Percentiles rank a stretch among this genome's conserved stretches.
These are phyloP conservation scores for Chlorociboria aeruginascens DNA, from an alignment of 495 filamentous ascomycete genomes.

Conservation along the genomic window DNA sequence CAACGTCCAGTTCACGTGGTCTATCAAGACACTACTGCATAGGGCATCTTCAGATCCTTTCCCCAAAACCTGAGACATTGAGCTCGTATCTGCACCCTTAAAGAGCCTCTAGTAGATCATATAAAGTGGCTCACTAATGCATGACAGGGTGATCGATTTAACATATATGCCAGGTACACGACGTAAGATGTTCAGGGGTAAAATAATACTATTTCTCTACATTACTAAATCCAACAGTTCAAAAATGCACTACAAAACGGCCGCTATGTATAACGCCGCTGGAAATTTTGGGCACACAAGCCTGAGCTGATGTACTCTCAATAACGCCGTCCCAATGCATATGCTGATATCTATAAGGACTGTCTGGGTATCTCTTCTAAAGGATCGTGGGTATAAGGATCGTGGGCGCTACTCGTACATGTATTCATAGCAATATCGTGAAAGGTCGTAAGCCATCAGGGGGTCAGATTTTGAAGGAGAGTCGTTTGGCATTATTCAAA, in stretches of 20 bases:
- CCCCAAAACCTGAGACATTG: too few relatives aligned
- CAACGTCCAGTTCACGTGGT: too few relatives aligned
- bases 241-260: not conserved
- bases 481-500: slow-evolving; percentile 13
- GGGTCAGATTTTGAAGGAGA: slow-evolving; percentile 10
- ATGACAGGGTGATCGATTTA: too few relatives aligned
- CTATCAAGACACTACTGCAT: too few relatives aligned
- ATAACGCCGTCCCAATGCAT: slow-evolving; percentile 18
- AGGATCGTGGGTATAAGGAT: slow-evolving; percentile 16
- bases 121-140: too few relatives aligned
- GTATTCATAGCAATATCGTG: slow-evolving; percentile 16
- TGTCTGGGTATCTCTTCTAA: too few relatives aligned
- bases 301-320: slow-evolving; percentile 1
- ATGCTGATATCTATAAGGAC: slow-evolving; percentile 13
- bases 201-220: too few relatives aligned
- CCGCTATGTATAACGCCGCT: slow-evolving; percentile 4
- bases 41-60: too few relatives aligned
- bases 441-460: slow-evolving; percentile 15
- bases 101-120: too few relatives aligned
- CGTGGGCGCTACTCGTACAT: slow-evolving; percentile 19
- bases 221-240: not conserved
- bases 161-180: too few relatives aligned
- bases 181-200: too few relatives aligned
- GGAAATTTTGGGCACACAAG: slow-evolving; percentile 7
- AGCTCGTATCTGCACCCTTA: too few relatives aligned